These are phyloP conservation scores for Isabelozyma gotoi DNA, from an alignment of 805 yeast genomes.

Conservation along the genomic window DNA sequence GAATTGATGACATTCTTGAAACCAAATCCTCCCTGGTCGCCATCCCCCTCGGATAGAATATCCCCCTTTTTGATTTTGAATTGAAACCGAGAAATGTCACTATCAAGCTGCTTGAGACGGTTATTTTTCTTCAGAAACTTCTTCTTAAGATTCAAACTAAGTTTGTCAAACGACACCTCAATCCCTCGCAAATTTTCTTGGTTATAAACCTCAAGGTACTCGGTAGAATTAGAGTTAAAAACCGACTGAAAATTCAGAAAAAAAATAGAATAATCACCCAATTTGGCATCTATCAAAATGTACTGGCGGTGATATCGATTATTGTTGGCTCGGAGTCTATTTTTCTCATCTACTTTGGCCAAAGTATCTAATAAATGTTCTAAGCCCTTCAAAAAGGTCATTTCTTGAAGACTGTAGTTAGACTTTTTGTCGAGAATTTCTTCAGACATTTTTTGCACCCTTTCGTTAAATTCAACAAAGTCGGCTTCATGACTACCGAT, in stretches of 20 bases:
- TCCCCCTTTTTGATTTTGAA: constrained; percentile 2
- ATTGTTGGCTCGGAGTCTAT: not conserved
- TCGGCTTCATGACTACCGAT: constrained; percentile 8
- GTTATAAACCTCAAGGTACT: not conserved
- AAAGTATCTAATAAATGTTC: constrained; percentile 4
- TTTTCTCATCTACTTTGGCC: not conserved
- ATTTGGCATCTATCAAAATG: constrained; percentile 5
- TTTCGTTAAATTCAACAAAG: constrained; percentile 1
- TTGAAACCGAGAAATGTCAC: constrained; percentile 4
- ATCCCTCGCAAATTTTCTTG: constrained; percentile 3
- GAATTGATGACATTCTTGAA: constrained; percentile 4
- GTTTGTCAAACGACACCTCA: constrained; percentile 8
- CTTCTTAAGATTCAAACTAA: constrained; percentile 7
- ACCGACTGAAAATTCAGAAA: constrained; percentile 4
- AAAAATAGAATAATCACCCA: constrained; percentile 8
- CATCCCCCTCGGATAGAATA: no score
- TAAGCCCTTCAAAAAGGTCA: constrained; percentile 3
- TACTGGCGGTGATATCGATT: not conserved
- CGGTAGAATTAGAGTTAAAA: not conserved
- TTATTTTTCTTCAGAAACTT: constrained; percentile 9
- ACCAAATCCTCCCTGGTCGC: not conserved
- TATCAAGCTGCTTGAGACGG: constrained; percentile 9
- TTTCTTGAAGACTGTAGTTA: not conserved
- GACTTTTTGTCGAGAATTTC: not conserved
- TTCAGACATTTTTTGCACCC: not conserved